Base-by-base conservation (phyloP, 1,284 basidiomycete species). In the Spongispora temasekensis region DNA sequence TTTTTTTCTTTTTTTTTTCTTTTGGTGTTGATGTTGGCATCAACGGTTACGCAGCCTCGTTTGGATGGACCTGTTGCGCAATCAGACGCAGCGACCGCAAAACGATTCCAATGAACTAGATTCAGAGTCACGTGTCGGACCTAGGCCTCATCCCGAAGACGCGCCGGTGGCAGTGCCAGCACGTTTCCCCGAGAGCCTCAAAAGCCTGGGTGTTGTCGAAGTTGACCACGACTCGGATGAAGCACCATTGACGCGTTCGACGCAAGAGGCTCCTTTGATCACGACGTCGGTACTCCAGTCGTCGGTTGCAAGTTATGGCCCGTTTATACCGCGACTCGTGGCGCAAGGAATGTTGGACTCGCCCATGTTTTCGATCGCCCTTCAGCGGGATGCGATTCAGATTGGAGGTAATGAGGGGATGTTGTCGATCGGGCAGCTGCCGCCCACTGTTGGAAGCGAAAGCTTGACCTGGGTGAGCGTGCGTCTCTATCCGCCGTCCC, bases 381-480 rank as follows among this genome's bases (percentile, higher is more conserved):
- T 87, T 9, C 84, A 87, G 65, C 77, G 85, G 35, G 78, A 83
- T 61, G 73, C 78, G 2, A 69, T 84, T 25, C 77, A 84, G 53
- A 73, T 84, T n/a, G 79, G 83, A 6, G 83, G 83, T 0, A 81
- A 79, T 53, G 67, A 74, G 27, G 85, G 85, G 4, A 71, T 79
- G 61, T 67, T 87, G 37, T 83, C 77, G 35, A 72, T 87, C 21
- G 85, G 85, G 5, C 79, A 80, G 55, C 75, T 86, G 10, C 85
- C 84, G 12, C 58, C 66, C 2, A 76, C 76, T 2, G 74, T 84
- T 2, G 58, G 68, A 5, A 73, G 75, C 12, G 72, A 76, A 12
- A 75, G 75, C 19, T 65, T 87, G 63, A 83, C 81, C 0, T 87
- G 84, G 85, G 79, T 79, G 1, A 75, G 77, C 8, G 73, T 87